A percentile compares a stretch with the other conserved stretches of the same genome.
These are phyloP conservation scores for Dovyalis caffra DNA, from an alignment of 345 rosid genomes.

Conservation along the genomic window DNA sequence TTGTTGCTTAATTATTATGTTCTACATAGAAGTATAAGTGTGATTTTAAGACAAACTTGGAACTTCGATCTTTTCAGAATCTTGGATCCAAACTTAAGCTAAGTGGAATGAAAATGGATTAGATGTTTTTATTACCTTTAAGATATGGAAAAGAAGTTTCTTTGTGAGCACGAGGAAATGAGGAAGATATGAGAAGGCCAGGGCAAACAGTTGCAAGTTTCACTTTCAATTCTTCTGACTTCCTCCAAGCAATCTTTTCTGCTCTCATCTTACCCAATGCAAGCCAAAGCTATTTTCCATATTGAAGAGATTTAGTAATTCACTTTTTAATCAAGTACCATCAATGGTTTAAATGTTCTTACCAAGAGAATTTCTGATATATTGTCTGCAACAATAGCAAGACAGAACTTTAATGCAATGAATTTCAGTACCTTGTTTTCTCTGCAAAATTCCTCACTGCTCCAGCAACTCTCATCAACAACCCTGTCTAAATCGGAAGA, in stretches of 20 bases:
- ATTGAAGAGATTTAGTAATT: neutral
- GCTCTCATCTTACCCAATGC: constrained; percentile 43
- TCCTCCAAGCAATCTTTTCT: constrained; percentile 41
- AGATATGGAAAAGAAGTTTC: constrained; percentile 30
- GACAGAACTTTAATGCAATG: neutral
- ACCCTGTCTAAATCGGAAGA: neutral
- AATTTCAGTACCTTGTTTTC: constrained; percentile 28
- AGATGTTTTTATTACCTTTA: constrained; percentile 24
- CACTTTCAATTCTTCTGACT: constrained; percentile 37
- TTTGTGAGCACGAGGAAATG: constrained; percentile 23
- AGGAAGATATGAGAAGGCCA: constrained; percentile 36
- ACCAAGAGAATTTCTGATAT: neutral
- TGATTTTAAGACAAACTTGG: too few species aligned
- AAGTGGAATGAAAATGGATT: neutral
- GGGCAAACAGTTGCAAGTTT: constrained; percentile 39
- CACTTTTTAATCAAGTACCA: neutral
- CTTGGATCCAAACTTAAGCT: neutral
- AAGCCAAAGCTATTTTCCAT: constrained; percentile 36
- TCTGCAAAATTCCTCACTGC: constrained; percentile 38
- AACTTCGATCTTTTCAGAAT: neutral
- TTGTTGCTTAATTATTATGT: too few species aligned
- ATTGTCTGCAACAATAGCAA: neutral
- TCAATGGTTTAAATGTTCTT: neutral
- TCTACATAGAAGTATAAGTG: too few species aligned
- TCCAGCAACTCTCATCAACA: constrained; percentile 36